Percentiles rank a stretch among this genome's conserved stretches.
Evolutionary conservation across 352 stramenopile species (phyloP).

Genomic region (Pythium aristosporum): DNA sequence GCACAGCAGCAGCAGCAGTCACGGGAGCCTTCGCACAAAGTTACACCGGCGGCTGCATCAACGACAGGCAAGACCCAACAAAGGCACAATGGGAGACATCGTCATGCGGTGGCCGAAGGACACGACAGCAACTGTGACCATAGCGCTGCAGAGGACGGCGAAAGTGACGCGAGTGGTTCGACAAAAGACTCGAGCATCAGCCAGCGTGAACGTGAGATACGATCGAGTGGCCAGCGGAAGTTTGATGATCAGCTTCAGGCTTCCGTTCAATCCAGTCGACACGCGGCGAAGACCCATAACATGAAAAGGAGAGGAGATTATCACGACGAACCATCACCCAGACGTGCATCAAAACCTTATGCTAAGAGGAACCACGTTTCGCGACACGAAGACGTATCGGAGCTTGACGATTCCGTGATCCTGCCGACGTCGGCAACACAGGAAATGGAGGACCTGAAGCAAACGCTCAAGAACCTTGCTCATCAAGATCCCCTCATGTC

Average conservation of each 20-base stretch:
- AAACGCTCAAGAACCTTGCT: constrained; percentile 63
- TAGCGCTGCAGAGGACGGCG: not conserved
- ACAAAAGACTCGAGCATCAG: constrained; percentile 18
- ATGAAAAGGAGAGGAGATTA: not conserved
- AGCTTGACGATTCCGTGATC: constrained; percentile 28
- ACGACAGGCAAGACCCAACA: not conserved
- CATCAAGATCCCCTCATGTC: constrained; percentile 23
- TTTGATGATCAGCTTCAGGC: constrained; percentile 23
- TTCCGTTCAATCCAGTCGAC: not conserved
- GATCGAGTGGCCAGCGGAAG: constrained; percentile 5
- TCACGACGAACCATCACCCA: not conserved
- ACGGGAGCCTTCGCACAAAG: not conserved
- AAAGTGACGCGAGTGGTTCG: constrained; percentile 19
- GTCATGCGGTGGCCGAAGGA: not conserved
- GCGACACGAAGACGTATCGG: not conserved
- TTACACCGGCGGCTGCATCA: not conserved
- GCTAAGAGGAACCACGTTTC: not conserved
- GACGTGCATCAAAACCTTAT: not conserved
- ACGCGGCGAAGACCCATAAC: not conserved
- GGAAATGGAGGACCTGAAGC: constrained; percentile 72
- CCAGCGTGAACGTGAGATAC: not conserved
- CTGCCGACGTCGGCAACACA: constrained; percentile 39
- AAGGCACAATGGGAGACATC: not conserved
- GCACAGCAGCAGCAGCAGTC: not conserved
- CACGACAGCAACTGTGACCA: not conserved